Conservation (phyloP, 495 filamentous ascomycete species). For the Xylaria grammica region DNA sequence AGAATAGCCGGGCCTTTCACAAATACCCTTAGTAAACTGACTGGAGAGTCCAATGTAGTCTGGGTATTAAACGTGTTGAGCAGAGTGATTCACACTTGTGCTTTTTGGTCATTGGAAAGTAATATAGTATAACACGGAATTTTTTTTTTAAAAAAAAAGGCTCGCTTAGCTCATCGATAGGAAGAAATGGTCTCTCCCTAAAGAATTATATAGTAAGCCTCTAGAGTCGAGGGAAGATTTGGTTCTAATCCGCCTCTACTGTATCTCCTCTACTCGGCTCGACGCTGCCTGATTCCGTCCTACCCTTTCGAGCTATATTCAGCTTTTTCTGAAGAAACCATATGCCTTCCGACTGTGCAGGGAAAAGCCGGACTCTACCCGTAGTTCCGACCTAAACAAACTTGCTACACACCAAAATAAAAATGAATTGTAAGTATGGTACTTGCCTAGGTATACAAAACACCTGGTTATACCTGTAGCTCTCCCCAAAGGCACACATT, state of each 20-base stretch:
- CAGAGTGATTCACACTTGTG: too few relatives aligned
- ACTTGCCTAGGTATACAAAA: too few relatives aligned
- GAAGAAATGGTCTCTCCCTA: neutral
- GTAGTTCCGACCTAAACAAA: neutral
- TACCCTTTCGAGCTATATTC: neutral
- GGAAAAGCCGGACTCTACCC: neutral
- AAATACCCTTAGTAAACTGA: too few relatives aligned
- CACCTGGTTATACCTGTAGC: too few relatives aligned
- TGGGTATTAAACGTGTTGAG: too few relatives aligned
- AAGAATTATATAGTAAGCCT: neutral
- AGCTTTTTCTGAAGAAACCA: neutral
- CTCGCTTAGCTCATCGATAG: neutral
- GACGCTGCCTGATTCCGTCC: neutral
- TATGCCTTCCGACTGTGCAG: too few relatives aligned
- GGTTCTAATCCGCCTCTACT: neutral
- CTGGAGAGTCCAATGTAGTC: too few relatives aligned
- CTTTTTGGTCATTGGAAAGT: too few relatives aligned
- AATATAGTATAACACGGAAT: too few relatives aligned
- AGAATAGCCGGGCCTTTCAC: too few relatives aligned
- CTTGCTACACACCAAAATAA: neutral
- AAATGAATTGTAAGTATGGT: neutral
- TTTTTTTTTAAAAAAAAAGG: too few relatives aligned
- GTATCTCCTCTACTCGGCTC: neutral
- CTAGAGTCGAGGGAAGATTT: neutral
- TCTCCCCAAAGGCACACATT: neutral